These are phyloP conservation scores for Cryptococcus sp. DNA, from an alignment of 1,284 basidiomycete species.

Conservation along the genomic window DNA sequence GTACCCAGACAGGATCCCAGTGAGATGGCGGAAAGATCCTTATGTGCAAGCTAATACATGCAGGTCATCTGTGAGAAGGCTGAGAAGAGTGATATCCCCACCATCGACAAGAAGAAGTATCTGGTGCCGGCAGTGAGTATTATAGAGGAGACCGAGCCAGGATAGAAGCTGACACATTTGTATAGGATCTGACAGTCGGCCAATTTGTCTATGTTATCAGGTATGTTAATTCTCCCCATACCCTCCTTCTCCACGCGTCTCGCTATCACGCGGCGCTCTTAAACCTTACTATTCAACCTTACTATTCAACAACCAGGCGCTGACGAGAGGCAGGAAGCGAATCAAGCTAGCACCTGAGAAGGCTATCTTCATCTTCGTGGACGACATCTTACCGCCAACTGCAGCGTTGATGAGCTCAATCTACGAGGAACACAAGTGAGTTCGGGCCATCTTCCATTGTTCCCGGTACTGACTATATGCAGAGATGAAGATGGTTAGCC, in stretches of 20 bases:
- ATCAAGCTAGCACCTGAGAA: slow-evolving; percentile 99
- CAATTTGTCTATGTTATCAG: slow-evolving; percentile 99
- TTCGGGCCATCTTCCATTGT: slow-evolving; percentile 13
- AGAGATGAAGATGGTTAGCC: slow-evolving; percentile 78
- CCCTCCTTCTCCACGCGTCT: neutral
- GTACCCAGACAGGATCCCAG: slow-evolving; percentile 97
- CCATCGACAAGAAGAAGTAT: slow-evolving; percentile 99
- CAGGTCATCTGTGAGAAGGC: slow-evolving; percentile 99
- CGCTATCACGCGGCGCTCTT: too few relatives aligned
- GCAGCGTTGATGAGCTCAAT: slow-evolving; percentile 98
- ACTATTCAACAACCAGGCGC: neutral
- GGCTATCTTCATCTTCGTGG: slow-evolving; percentile 98
- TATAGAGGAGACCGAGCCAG: neutral
- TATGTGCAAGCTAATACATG: neutral
- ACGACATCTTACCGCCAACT: slow-evolving; percentile 96
- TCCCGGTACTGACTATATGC: slow-evolving; percentile 3
- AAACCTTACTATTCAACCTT: too few relatives aligned
- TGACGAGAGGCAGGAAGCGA: slow-evolving; percentile 63
- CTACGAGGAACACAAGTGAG: slow-evolving; percentile 98
- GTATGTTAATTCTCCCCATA: slow-evolving; percentile 10
- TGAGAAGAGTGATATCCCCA: slow-evolving; percentile 96
- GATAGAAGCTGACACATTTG: neutral
- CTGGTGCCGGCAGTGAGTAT: slow-evolving; percentile 81
- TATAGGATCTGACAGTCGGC: slow-evolving; percentile 90
- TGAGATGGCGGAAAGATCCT: slow-evolving; percentile 50